Conservation (phyloP, 805 yeast species). For the Saccharomycopsis selenospora region DNA sequence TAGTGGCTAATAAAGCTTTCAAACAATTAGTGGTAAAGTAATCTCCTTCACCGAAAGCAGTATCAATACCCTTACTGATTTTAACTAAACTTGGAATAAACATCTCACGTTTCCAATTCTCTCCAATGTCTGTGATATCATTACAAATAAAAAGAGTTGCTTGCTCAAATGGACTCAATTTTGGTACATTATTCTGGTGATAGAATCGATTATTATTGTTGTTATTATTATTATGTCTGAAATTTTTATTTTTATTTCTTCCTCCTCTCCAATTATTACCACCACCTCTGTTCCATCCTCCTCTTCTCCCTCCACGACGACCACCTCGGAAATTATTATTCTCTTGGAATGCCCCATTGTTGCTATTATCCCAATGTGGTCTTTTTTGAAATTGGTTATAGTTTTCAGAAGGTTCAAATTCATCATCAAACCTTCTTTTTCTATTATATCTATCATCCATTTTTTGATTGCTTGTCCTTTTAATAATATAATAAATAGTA, state of each 20-base stretch:
- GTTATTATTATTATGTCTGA: neutral
- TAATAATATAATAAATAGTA: too few relatives aligned
- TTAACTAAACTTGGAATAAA: slow-evolving; percentile 39
- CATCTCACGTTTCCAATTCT: neutral
- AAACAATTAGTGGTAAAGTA: slow-evolving; percentile 56
- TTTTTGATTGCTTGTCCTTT: neutral
- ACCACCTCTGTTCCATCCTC: neutral
- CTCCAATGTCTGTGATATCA: slow-evolving; percentile 3
- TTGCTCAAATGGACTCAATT: neutral
- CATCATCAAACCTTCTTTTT: neutral
- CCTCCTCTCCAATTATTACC: neutral
- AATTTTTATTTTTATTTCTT: neutral
- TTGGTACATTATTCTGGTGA: neutral
- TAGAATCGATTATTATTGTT: neutral
- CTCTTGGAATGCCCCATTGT: too few relatives aligned
- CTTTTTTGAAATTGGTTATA: neutral
- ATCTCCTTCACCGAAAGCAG: slow-evolving; percentile 58
- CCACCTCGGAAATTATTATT: neutral
- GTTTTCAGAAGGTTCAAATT: neutral
- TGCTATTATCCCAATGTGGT: neutral
- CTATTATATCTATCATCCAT: neutral
- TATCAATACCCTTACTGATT: slow-evolving; percentile 58
- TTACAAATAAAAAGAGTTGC: neutral
- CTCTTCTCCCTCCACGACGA: neutral
- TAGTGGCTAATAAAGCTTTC: slow-evolving; percentile 49